Evolutionary conservation across 73 alveolate genomes (phyloP).

Genomic region (Uronychia setigera): DNA sequence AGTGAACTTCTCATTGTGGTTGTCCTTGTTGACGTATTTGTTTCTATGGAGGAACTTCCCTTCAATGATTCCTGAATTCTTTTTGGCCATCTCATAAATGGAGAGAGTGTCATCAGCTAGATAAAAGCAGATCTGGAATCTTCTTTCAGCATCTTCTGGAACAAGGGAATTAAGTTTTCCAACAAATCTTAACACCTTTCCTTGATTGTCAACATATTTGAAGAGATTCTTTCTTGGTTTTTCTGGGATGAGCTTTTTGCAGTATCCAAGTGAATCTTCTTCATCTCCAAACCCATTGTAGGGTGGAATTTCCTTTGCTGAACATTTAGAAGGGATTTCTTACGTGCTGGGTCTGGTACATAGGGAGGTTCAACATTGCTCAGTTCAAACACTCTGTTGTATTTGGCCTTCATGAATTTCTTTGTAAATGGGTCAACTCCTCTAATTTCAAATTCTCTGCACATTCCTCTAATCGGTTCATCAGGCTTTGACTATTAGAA

Average conservation of each 20-base stretch:
- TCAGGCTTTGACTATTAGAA: constrained; percentile 75
- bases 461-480: constrained; percentile 72
- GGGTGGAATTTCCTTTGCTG: constrained; percentile 78
- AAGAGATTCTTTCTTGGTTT: constrained; percentile 89
- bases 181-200: constrained; percentile 81
- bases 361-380: constrained; percentile 78
- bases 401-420: constrained; percentile 74
- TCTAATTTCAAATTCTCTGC: constrained; percentile 75
- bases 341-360: constrained; percentile 32
- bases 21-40: constrained; percentile 77
- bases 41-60: constrained; percentile 88
- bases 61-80: constrained; percentile 90
- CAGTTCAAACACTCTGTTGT: constrained; percentile 77
- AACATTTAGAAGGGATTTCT: background rate
- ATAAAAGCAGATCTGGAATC: constrained; percentile 79
- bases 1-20: constrained; percentile 45
- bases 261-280: constrained; percentile 91
- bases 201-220: constrained; percentile 91
- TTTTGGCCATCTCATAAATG: constrained; percentile 82
- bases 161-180: constrained; percentile 85
- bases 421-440: constrained; percentile 92
- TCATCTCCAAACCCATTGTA: constrained; percentile 94
- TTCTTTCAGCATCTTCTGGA: constrained; percentile 89
- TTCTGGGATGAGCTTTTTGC: constrained; percentile 76
- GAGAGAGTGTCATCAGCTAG: constrained; percentile 87